Base-by-base conservation (phyloP, 1,284 basidiomycete species). In the Earliella scabrosa region DNA sequence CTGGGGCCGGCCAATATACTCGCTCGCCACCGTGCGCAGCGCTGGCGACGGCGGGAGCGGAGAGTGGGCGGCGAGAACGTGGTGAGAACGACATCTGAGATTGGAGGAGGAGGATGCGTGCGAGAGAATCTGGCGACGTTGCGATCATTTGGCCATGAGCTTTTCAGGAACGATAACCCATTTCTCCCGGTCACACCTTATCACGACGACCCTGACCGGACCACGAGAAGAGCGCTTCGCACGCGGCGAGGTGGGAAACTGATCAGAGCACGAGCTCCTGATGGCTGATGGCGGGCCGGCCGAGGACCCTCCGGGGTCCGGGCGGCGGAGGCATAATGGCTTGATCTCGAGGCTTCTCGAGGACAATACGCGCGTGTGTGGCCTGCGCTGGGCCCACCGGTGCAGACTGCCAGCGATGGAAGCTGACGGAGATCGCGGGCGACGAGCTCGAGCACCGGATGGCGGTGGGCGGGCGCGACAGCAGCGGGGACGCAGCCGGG, bases 101-200 rank as follows among this genome's bases (percentile, higher is more conserved):
- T 59, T 50, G 52, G 54, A 47, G 10, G 48, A 18, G 21, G 46
- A 16, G 29, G 29, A 31, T 7, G 29, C 29, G 29, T 31, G 29
- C 7, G 29, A 31, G 35, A 49, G 55, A 52, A 56, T 52, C 50
- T 52, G 11, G 35, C 8, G 34, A 14, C n/a, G 32, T 20, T 7
- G 18, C 6, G 27, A 61, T 58, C 59, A 61, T 45, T 35, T 50
- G 38, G 44, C 36, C 32, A 50, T 40, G 52, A 32, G 45, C 46
- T 52, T 45, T 45, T 55, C 60, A 62, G 60, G 57, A 52, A 62
- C 60, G 38, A 58, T 55, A 55, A 50, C 49, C 29, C 45, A 52
- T 59, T 59, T 52, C 57, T 54, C 51, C 54, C 58, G 54, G 53
- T 56, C 63, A 64, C 60, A 62, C 60, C 63, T 64, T 60, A 64